Percentiles rank a stretch among this genome's conserved stretches.
Conservation (phyloP, 495 filamentous ascomycete genomes). For the Annulohypoxylon stygium region DNA sequence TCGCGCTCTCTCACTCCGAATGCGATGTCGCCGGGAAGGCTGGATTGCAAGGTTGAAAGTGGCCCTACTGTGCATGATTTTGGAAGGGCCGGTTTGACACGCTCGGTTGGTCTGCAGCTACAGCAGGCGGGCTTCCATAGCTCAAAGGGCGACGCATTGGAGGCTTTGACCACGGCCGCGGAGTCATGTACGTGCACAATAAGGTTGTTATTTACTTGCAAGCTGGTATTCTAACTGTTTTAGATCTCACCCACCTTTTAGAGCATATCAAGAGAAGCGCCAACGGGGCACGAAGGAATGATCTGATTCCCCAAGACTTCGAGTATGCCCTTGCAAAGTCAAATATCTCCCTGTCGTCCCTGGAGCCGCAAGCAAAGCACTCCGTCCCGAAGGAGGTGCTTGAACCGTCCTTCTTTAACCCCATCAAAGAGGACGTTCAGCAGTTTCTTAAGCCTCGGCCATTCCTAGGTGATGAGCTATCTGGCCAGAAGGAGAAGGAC, state of each 20-base stretch:
- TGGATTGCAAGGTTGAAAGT: constrained; percentile 22
- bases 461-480: constrained; percentile 56
- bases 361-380: constrained; percentile 58
- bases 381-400: constrained; percentile 53
- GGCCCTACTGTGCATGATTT: constrained; percentile 50
- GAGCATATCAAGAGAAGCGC: constrained; percentile 51
- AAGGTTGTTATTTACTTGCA: not conserved
- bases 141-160: constrained; percentile 57
- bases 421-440: constrained; percentile 45
- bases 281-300: constrained; percentile 54
- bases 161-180: constrained; percentile 55
- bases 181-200: constrained; percentile 56
- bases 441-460: constrained; percentile 53
- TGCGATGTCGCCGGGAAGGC: not conserved
- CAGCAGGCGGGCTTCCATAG: constrained; percentile 59
- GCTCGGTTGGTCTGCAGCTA: constrained; percentile 56
- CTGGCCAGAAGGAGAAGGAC: constrained; percentile 59
- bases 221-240: constrained; percentile 26
- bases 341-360: constrained; percentile 52
- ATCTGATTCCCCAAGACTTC: constrained; percentile 57
- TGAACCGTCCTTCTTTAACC: constrained; percentile 49
- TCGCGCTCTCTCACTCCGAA: constrained; percentile 16
- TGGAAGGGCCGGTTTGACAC: constrained; percentile 55
- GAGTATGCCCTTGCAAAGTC: constrained; percentile 53
- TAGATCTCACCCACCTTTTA: constrained; percentile 54